Evolutionary conservation across 139 green algal species (phyloP).

Genomic region (Micractinium sp.): DNA sequence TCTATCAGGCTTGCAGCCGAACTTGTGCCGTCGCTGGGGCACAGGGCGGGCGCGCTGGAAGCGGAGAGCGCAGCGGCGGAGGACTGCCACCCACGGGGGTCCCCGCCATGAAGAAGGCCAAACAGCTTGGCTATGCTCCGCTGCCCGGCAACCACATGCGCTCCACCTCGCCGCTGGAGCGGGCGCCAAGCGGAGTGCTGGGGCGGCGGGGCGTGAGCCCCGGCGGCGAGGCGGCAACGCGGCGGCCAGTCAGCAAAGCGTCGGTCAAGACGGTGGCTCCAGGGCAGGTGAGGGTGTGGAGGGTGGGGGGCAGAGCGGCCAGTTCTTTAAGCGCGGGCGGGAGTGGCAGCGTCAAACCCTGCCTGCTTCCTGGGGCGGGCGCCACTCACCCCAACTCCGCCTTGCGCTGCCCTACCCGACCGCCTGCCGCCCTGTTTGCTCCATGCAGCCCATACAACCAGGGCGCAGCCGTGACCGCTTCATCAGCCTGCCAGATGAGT

Average conservation of each 20-base stretch:
- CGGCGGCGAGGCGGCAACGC: neutral
- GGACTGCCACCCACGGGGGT: neutral
- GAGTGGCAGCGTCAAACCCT: neutral
- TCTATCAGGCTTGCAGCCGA: too few relatives aligned
- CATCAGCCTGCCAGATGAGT: slow-evolving; percentile 64
- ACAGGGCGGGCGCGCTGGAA: neutral
- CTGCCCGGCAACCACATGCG: slow-evolving; percentile 19
- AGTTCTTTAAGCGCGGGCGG: neutral
- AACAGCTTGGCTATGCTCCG: slow-evolving; percentile 32
- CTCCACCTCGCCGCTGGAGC: slow-evolving; percentile 17
- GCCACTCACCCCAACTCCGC: neutral
- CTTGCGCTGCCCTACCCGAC: neutral
- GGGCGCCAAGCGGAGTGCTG: neutral
- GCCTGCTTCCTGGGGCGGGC: too few relatives aligned
- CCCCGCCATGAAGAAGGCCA: slow-evolving; percentile 33
- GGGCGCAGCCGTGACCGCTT: slow-evolving; percentile 47
- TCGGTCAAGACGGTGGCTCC: slow-evolving; percentile 15
- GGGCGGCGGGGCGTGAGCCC: neutral
- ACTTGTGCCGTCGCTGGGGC: neutral
- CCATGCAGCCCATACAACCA: slow-evolving; percentile 25
- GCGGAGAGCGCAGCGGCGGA: neutral
- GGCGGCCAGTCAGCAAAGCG: neutral
- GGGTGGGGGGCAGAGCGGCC: neutral
- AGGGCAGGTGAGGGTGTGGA: slow-evolving; percentile 12
- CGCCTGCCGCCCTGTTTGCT: neutral